A percentile compares a stretch with the other conserved stretches of the same genome.
Evolutionary conservation across 2,329 filamentous ascomycete species (phyloP).

Genomic region (Verticillium alfalfae): DNA sequence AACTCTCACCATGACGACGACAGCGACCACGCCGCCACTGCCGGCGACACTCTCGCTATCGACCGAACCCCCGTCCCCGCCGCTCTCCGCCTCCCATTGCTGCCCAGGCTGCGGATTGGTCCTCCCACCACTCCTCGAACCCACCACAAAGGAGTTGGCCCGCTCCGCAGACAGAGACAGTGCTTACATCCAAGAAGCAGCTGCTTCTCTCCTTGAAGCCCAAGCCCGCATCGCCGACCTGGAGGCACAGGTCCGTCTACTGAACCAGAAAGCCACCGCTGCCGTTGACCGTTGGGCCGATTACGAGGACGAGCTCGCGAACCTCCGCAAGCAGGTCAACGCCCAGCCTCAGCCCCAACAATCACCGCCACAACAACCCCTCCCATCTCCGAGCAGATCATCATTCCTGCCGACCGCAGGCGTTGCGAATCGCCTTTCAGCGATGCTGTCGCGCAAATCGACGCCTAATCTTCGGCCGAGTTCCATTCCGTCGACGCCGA

Average conservation of each 20-base stretch:
- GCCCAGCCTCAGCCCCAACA: constrained; percentile 11
- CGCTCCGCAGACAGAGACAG: background rate
- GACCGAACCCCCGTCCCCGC: constrained; percentile 9
- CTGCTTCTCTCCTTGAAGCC: constrained; percentile 42
- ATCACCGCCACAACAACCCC: constrained; percentile 13
- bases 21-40: constrained; percentile 8
- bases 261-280: constrained; percentile 66
- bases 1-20: constrained; percentile 11
- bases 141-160: constrained; percentile 7
- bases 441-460: constrained; percentile 42
- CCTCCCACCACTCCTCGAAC: constrained; percentile 19
- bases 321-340: constrained; percentile 39
- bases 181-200: constrained; percentile 22
- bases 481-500: constrained; percentile 7
- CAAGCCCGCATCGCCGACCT: constrained; percentile 62
- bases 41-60: constrained; percentile 12
- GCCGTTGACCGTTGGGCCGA: constrained; percentile 64
- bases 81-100: constrained; percentile 21
- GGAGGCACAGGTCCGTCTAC: constrained; percentile 62
- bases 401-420: constrained; percentile 39
- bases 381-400: constrained; percentile 26
- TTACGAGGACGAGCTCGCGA: constrained; percentile 72
- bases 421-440: constrained; percentile 37
- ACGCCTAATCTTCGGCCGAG: constrained; percentile 28
- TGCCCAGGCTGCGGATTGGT: constrained; percentile 47